Conservation (phyloP, 2,329 filamentous ascomycete species). For the Grosmannia penicillata region DNA sequence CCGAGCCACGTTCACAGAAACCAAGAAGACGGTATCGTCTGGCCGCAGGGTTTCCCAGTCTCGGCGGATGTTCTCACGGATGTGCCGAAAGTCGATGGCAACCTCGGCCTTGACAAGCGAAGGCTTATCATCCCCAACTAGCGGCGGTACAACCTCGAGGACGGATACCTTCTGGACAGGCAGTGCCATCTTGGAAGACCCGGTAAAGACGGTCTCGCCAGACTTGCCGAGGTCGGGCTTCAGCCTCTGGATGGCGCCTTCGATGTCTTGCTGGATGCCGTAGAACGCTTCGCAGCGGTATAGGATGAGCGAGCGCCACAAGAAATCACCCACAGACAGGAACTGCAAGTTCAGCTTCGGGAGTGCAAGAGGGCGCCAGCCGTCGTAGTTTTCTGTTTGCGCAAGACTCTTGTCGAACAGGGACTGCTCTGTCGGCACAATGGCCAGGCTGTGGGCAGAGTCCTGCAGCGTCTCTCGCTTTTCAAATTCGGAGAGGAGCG, state of each 20-base stretch:
- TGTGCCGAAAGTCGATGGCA: slow-evolving; percentile 62
- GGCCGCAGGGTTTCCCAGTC: slow-evolving; percentile 85
- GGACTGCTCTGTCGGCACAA: slow-evolving; percentile 70
- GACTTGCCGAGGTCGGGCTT: slow-evolving; percentile 50
- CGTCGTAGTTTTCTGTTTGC: slow-evolving; percentile 76
- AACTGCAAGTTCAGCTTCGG: slow-evolving; percentile 96
- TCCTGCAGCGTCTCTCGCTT: slow-evolving; percentile 73
- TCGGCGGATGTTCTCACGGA: slow-evolving; percentile 59
- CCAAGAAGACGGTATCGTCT: slow-evolving; percentile 80
- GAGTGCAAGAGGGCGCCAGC: slow-evolving; percentile 72
- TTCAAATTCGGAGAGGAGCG: slow-evolving; percentile 62
- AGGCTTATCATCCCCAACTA: slow-evolving; percentile 72
- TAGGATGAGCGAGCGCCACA: slow-evolving; percentile 87
- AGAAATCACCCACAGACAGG: slow-evolving; percentile 82
- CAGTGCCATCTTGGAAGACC: slow-evolving; percentile 84
- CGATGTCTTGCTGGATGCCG: slow-evolving; percentile 81
- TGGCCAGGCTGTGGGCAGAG: slow-evolving; percentile 49
- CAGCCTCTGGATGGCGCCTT: slow-evolving; percentile 65
- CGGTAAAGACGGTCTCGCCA: slow-evolving; percentile 60
- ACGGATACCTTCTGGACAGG: slow-evolving; percentile 77
- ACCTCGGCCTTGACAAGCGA: slow-evolving; percentile 78
- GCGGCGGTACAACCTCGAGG: slow-evolving; percentile 67
- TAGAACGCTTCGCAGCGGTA: slow-evolving; percentile 89
- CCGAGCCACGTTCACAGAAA: slow-evolving; percentile 54
- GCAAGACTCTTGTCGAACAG: slow-evolving; percentile 69